Percentiles rank a stretch among this genome's conserved stretches.
These are phyloP conservation scores for Rhinocladiella similis DNA, from an alignment of 2,329 filamentous ascomycete genomes.

Conservation along the genomic window DNA sequence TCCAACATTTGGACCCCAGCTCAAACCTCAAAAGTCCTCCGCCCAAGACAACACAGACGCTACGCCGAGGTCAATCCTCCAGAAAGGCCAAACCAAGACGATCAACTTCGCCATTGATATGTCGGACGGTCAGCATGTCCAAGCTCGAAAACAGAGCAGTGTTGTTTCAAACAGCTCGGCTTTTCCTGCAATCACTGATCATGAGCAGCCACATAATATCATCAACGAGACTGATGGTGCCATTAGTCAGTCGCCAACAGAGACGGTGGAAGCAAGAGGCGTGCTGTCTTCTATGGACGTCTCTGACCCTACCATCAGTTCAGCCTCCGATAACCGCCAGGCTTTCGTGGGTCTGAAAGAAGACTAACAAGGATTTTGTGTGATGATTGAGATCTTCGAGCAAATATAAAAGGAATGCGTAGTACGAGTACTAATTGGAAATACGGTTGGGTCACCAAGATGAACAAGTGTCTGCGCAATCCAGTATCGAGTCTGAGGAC, in stretches of 20 bases:
- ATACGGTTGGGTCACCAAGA: too few species aligned
- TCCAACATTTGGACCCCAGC: constrained; percentile 14
- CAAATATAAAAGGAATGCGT: too few species aligned
- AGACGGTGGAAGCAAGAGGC: background rate
- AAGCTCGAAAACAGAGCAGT: background rate
- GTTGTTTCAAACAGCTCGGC: constrained; percentile 4
- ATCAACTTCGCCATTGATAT: background rate
- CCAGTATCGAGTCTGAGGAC: too few species aligned
- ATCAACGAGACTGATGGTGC: background rate
- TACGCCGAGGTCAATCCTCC: background rate
- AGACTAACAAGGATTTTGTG: too few species aligned
- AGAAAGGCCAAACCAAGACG: constrained; percentile 1
- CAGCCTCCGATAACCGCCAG: too few species aligned
- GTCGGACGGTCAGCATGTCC: background rate
- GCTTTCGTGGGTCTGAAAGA: too few species aligned
- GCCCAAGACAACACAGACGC: background rate
- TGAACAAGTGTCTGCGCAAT: too few species aligned
- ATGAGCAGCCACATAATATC: background rate
- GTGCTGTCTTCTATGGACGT: too few species aligned
- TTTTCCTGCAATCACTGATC: constrained; percentile 16
- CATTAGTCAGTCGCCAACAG: background rate
- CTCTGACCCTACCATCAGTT: too few species aligned
- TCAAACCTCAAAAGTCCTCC: background rate
- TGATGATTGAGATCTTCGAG: too few species aligned
- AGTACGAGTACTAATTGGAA: too few species aligned